Evolutionary conservation across 2,329 filamentous ascomycete genomes (phyloP).

Genomic region (Xylariaceae sp.): DNA sequence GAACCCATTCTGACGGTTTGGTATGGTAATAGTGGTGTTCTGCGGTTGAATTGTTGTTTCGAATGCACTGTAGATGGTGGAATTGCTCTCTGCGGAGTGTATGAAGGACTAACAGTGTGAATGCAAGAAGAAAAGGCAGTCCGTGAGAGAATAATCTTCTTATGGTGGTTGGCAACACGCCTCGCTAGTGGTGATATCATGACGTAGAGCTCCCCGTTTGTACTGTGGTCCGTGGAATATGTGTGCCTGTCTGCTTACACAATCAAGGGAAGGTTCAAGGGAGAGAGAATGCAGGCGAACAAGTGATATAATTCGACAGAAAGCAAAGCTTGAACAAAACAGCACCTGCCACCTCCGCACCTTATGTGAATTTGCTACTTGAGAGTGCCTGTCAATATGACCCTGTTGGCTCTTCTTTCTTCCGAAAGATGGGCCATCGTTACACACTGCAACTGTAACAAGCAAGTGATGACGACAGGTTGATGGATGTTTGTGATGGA

Average conservation of each 20-base stretch:
- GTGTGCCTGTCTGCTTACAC: too few species aligned
- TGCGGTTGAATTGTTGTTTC: background rate
- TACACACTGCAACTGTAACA: background rate
- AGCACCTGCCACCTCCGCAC: too few species aligned
- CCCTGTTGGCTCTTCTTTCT: background rate
- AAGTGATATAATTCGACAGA: too few species aligned
- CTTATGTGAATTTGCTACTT: too few species aligned
- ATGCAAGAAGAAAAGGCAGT: slow-evolving; percentile 3
- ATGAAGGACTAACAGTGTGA: background rate
- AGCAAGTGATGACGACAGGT: background rate
- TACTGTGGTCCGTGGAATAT: background rate
- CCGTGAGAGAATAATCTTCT: slow-evolving; percentile 10
- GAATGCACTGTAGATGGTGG: background rate
- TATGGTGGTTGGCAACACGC: slow-evolving; percentile 16
- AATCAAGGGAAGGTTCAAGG: too few species aligned
- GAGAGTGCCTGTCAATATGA: background rate
- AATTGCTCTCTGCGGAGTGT: background rate
- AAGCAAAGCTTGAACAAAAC: too few species aligned
- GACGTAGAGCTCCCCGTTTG: slow-evolving; percentile 18
- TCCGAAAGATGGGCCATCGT: background rate
- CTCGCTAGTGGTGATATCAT: slow-evolving; percentile 20
- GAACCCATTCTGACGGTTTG: slow-evolving; percentile 22
- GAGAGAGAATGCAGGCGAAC: too few species aligned
- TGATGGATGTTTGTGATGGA: background rate
- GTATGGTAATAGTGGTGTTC: background rate